Conservation (phyloP, 495 filamentous ascomycete genomes). For the Talaromyces adpressus region DNA sequence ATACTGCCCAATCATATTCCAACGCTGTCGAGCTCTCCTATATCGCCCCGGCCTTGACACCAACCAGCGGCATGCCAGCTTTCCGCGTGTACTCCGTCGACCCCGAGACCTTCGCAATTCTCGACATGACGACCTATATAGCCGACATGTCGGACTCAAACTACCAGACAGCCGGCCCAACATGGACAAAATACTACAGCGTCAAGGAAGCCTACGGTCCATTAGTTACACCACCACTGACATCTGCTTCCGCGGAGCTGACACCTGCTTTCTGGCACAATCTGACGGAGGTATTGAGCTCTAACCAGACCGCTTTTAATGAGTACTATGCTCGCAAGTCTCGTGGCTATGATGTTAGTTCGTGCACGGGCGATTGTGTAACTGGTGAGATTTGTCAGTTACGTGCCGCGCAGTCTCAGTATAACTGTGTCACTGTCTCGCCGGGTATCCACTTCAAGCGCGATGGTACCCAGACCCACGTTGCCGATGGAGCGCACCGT, state of each 20-base stretch:
- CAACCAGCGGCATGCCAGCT: constrained; percentile 42
- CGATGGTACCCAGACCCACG: background rate
- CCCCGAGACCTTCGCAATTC: constrained; percentile 44
- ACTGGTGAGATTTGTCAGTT: constrained; percentile 33
- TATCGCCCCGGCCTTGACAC: constrained; percentile 46
- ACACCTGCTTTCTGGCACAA: constrained; percentile 54
- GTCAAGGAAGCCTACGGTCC: constrained; percentile 46
- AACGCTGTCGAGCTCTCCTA: constrained; percentile 42
- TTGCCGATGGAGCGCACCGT: background rate
- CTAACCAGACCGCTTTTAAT: constrained; percentile 26
- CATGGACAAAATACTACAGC: constrained; percentile 47
- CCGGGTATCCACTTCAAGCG: constrained; percentile 18
- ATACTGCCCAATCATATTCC: constrained; percentile 21
- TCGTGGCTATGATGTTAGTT: constrained; percentile 25
- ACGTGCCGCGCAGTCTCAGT: constrained; percentile 31
- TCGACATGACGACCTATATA: constrained; percentile 46
- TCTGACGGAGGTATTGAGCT: constrained; percentile 38
- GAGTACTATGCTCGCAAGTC: constrained; percentile 29
- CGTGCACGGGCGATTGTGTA: constrained; percentile 29
- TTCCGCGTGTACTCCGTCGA: constrained; percentile 54
- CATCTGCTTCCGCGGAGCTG: constrained; percentile 30
- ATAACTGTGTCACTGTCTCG: constrained; percentile 19
- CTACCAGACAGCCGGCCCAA: constrained; percentile 31
- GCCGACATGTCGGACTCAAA: constrained; percentile 39
- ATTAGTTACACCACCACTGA: constrained; percentile 30